Percentiles rank a stretch among this genome's conserved stretches.
Conservation (phyloP, 2,329 filamentous ascomycete genomes). For the Huntiella decipiens region DNA sequence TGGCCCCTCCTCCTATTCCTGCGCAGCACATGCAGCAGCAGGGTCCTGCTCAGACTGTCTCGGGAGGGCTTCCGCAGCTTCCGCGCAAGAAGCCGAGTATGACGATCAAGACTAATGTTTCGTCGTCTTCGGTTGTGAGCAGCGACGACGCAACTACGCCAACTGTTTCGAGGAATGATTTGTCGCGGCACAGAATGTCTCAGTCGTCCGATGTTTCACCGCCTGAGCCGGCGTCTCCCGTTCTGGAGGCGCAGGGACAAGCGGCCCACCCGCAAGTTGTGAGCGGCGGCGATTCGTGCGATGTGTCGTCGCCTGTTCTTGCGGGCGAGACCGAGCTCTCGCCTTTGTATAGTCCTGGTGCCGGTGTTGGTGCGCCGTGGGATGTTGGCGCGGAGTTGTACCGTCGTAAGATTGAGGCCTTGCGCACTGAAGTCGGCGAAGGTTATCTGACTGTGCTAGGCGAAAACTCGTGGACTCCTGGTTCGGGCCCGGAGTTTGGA, state of each 20-base stretch:
- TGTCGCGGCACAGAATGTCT: slow-evolving; percentile 8
- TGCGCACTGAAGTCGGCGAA: slow-evolving; percentile 70
- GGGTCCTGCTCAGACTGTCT: neutral
- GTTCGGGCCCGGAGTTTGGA: slow-evolving; percentile 20
- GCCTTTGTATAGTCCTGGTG: slow-evolving; percentile 13
- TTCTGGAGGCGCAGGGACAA: slow-evolving; percentile 5
- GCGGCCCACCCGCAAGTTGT: slow-evolving; percentile 5
- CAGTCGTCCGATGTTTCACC: slow-evolving; percentile 10
- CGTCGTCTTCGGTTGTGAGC: neutral
- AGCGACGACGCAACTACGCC: slow-evolving; percentile 2
- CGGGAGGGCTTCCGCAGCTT: slow-evolving; percentile 1
- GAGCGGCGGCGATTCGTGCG: slow-evolving; percentile 6
- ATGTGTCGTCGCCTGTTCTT: slow-evolving; percentile 4
- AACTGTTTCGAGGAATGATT: neutral
- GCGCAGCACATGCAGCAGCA: neutral
- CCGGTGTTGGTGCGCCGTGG: slow-evolving; percentile 35
- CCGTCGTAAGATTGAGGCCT: slow-evolving; percentile 67
- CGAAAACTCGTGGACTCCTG: slow-evolving; percentile 28
- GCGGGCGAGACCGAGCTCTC: slow-evolving; percentile 7
- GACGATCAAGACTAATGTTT: slow-evolving; percentile 4
- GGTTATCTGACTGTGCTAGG: slow-evolving; percentile 71
- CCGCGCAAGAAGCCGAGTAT: slow-evolving; percentile 2
- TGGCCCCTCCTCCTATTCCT: slow-evolving; percentile 8
- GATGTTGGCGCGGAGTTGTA: slow-evolving; percentile 59
- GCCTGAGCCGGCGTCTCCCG: slow-evolving; percentile 9